These are phyloP conservation scores for Angophora floribunda DNA, from an alignment of 345 rosid genomes.

Conservation along the genomic window DNA sequence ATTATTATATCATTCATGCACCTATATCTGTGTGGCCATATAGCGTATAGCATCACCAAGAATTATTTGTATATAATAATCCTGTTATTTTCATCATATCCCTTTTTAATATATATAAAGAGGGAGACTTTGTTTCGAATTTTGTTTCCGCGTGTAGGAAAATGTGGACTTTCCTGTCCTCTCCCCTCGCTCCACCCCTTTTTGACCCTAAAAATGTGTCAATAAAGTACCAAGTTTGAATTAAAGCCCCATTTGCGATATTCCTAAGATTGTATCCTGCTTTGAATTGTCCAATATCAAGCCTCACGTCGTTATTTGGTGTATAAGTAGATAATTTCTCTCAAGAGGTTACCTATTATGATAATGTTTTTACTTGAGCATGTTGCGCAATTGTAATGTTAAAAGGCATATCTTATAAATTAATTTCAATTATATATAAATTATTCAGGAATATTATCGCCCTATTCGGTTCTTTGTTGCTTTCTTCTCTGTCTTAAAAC, in stretches of 20 bases:
- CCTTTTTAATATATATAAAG: neutral
- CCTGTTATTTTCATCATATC: neutral
- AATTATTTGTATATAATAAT: neutral
- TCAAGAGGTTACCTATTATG: neutral
- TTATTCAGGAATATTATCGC: no score
- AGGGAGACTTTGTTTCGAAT: neutral
- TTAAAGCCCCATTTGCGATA: neutral
- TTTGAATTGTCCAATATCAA: fast-evolving
- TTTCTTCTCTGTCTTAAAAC: neutral
- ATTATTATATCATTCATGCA: neutral
- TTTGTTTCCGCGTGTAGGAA: neutral
- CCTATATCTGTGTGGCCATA: neutral
- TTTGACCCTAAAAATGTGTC: neutral
- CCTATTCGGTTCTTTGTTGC: no score
- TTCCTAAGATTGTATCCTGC: fast-evolving
- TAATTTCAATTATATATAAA: no score
- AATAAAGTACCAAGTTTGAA: neutral
- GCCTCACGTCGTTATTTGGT: no score
- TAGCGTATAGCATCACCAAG: neutral
- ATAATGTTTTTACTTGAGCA: neutral
- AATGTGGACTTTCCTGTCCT: neutral
- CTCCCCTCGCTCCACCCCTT: neutral
- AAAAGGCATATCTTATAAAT: no score
- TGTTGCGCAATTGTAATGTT: no score
- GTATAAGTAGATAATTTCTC: neutral